Base-by-base conservation (phyloP, 106 monocot genomes). In the Alisma plantagoaquatica region DNA sequence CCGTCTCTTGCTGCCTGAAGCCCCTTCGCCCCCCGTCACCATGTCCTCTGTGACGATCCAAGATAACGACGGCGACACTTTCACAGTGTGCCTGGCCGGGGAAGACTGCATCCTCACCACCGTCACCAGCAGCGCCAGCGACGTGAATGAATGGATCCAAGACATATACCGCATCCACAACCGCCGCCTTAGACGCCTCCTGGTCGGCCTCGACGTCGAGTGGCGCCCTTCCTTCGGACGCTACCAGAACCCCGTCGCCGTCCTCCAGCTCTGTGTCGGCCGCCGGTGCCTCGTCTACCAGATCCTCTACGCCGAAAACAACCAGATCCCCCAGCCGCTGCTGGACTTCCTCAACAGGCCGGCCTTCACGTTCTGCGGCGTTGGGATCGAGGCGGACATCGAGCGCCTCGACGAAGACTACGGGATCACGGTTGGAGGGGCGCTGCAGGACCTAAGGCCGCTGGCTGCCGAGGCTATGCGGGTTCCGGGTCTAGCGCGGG, bases 241-340 rank as follows among this genome's bases (percentile, higher is more conserved):
- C 7, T 8, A 23, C 28, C 33, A 66, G 31, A 70, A 83, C 69
- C 77, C 73, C 10, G 66, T 68, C 49, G 73, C 82, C 31, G 2
- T 74, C 53, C 70, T 83, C 59, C 82, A 83, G 77, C 54, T 83
- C 58, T 83, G 74, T 67, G 66, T 74, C 49, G 82, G 74, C 53
- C 57, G 41, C 35, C 75, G 72, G 43, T 84, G 84, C 69, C 73
- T 83, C 51, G 9, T 83, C 49, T 83, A 77, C 66, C 73, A 67
- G 19, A 25, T 83, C 62, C 43, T 60, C 44, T 56, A 67, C 67
- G 66, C 77, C 50, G 55, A 63, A 62, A 58, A 73, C 50, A 77
- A 74, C 45, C 45, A 54, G 42, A 20, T 79, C 57, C 84, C 84
- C 27, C 2, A 10, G 11, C 16, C 43, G 15, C 73, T 84, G 46